Base-by-base conservation (phyloP, 108 stramenopile genomes). In the Cyclotella cryptica region DNA sequence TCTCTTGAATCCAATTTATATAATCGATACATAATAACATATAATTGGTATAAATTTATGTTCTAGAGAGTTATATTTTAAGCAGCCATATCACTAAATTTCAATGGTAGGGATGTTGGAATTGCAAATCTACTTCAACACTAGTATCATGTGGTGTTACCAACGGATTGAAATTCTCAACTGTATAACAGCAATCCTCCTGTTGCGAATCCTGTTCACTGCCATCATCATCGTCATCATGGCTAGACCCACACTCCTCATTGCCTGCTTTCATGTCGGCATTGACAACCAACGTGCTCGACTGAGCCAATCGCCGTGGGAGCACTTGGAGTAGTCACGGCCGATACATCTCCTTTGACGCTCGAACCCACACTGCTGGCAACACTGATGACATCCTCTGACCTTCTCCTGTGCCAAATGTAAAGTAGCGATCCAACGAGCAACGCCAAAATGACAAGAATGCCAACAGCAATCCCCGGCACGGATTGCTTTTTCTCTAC, bases 261-360 rank as follows among this genome's bases (percentile, higher is more conserved):
- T 61, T 12, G 1, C 24, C 11, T 21, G 60, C 35, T 61, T 57
- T 57, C 22, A 24, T 49, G 2, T 49, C 47, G 1, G n/a, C 47
- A 9, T n/a, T 9, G n/a, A n/a, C 47, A 49, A n/a, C 47, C 2
- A 9, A n/a, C n/a, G 47, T 44, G 29, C 63, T 69, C 24, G 60
- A 21, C 53, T 79, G n/a, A 65, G 24, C 70, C 64, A 43, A 29
- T 57, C 18, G 39, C 63, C 22, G 70, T 61, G 22, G 19, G 57
- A 21, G 3, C 57, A 58, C 45, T 27, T 22, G 1, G 9, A 10
- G 43, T 35, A 1, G 8, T 45, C 24, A 15, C 64, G 3, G 3
- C 14, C 10, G 64, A 65, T 43, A 65, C 6, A 43, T 65, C 45
- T 21, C 35, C 45, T 22, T 45, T 27, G 17, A 46, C 13, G 14